Base-by-base conservation (phyloP, 345 rosid species). In the Citrus medica region DNA sequence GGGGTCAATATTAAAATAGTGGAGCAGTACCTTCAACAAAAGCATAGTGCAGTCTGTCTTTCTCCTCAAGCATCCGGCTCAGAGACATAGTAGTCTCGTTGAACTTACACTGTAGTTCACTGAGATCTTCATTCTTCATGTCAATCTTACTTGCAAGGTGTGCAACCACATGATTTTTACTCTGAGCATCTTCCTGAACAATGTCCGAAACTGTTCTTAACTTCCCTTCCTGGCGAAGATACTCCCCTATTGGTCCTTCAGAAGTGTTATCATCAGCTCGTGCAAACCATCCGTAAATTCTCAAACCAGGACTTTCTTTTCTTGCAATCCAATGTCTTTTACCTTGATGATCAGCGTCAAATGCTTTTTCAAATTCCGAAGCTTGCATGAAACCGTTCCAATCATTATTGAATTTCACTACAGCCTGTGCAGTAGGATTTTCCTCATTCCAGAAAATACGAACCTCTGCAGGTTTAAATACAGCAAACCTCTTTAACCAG, bases 271-370 rank as follows among this genome's bases (percentile, higher is more conserved):
- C 99, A 64, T 90, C 94, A 2, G 87, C 87, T 32, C 92, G 93
- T 8, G 97, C 99, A 84, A 86, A 81, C 99, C 99, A 95, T 3
- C 92, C 98, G 79, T 87, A 95, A 30, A 81, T 80, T 46, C 72
- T 79, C 17, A 86, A 69, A 42, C 77, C 89, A 53, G 86, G 88
- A 56, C 70, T 38, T 7, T 72, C 55, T 62, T 77, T 84, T 73
- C 59, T 79, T n/a, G 64, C 87, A 17, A 46, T 76, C 98, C 97
- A 93, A 32, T 90, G 88, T 77, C 76, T 88, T 79, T 84, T 92
- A 40, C 96, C 69, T 6, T 71, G 89, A 25, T 75, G 81, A 63
- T 64, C 71, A 32, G 82, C 71, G 74, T 81, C 91, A 89, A 92
- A 95, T 33, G 81, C 83, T 53, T 88, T 88, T 77, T 95, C 98